Conservation (phyloP, 2,329 filamentous ascomycete species). For the Arthrobotrys sinensis region DNA sequence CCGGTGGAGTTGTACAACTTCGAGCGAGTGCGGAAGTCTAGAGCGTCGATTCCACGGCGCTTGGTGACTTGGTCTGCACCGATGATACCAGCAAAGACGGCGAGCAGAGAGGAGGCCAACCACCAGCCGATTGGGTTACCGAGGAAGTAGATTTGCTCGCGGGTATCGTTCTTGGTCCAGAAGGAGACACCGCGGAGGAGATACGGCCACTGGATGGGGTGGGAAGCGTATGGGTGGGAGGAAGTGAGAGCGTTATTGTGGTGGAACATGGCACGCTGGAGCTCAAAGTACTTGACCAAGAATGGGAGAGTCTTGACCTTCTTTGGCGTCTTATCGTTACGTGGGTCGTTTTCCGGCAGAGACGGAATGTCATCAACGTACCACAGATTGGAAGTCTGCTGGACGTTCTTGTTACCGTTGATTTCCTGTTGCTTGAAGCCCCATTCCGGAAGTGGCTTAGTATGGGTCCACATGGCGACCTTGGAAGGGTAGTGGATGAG, state of each 20-base stretch:
- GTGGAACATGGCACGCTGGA: conserved; percentile 98
- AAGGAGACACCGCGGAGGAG: conserved; percentile 96
- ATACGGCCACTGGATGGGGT: conserved; percentile 98
- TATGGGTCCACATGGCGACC: conserved; percentile 99
- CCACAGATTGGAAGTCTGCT: conserved; percentile 93
- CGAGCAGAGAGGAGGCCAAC: conserved; percentile 91
- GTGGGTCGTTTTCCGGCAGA: conserved; percentile 78
- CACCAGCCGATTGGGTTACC: conserved; percentile 98
- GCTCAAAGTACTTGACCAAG: conserved; percentile 93
- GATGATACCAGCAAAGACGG: conserved; percentile 92
- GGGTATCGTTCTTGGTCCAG: conserved; percentile 97
- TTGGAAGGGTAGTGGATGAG: conserved; percentile 93
- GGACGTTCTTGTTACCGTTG: conserved; percentile 97
- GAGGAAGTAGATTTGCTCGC: conserved; percentile 98
- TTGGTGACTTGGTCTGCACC: conserved; percentile 94
- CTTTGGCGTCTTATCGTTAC: conserved; percentile 81
- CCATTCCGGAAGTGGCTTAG: conserved; percentile 96
- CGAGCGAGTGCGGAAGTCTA: conserved; percentile 93
- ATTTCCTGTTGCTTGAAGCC: conserved; percentile 97
- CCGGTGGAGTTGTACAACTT: conserved; percentile 98
- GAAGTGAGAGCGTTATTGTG: conserved; percentile 99
- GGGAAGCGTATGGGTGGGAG: conserved; percentile 94
- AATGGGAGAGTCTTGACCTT: conserved; percentile 89
- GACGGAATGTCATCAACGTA: conserved; percentile 91
- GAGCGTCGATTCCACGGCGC: conserved; percentile 90